Conservation (phyloP, 2,329 filamentous ascomycete genomes). For the Colletotrichum destructivum region DNA sequence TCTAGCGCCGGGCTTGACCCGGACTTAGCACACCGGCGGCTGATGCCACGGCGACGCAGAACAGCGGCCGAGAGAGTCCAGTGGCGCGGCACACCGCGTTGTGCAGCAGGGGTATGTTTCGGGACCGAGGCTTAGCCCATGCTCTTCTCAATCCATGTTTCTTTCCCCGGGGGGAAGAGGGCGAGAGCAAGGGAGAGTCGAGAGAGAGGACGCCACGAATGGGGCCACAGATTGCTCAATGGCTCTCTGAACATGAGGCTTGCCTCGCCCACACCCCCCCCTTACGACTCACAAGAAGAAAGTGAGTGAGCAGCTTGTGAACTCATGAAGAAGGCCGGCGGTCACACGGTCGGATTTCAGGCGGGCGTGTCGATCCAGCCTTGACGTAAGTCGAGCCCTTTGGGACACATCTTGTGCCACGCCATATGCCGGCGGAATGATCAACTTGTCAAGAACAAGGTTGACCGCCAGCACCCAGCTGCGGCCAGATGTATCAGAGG, state of each 20-base stretch:
- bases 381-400: conserved; percentile 8
- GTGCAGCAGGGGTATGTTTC: background rate
- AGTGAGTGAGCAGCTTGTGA: background rate
- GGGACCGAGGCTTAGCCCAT: no score
- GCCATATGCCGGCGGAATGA: conserved; percentile 20
- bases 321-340: conserved; percentile 6
- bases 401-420: conserved; percentile 35
- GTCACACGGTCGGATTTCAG: conserved; percentile 7
- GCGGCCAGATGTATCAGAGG: background rate
- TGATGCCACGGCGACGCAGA: background rate
- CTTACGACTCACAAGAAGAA: no score
- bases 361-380: background rate
- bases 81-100: background rate
- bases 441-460: background rate
- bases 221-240: background rate
- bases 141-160: background rate
- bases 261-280: background rate
- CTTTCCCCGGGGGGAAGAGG: background rate
- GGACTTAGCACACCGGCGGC: no score
- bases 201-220: background rate
- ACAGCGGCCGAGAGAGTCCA: background rate
- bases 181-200: no score
- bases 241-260: background rate
- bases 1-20: background rate
- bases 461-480: background rate